Base-by-base conservation (phyloP, 2,329 filamentous ascomycete genomes). In the Alternaria ventricosa region DNA sequence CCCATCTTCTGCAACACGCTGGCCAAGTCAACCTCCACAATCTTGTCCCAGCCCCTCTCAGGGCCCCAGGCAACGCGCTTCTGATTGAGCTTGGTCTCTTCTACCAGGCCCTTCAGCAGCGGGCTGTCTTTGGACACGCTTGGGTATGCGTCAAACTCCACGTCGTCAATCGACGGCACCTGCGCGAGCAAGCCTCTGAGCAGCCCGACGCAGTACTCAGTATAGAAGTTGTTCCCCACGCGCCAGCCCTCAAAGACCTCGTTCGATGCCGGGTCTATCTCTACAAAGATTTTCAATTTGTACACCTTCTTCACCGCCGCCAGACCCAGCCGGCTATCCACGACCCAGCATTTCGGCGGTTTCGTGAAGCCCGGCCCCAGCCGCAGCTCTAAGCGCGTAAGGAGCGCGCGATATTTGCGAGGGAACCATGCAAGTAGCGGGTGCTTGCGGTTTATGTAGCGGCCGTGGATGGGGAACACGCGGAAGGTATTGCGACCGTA, bases 301-400 rank as follows among this genome's bases (percentile, higher is more conserved):
- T 85, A 84, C 20, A 91, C 85, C 51, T 84, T 87, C 60, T 79
- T 79, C 75, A 89, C 91, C 55, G 92, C 88, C 1, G 76, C 69
- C 7, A 94, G 83, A 0, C 91, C 90, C 1, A 94, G 82, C 2
- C 85, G 84, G 5, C 85, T 81, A 67, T 89, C 89, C 12, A 92
- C 88, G 1, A 88, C 87, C 89, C 92, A 94, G 54, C 89, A 87
- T 33, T 83, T 84, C 1, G 92, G 92, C 13, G 92, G 91, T 61
- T 86, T 86, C 64, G 83, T 88, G 88, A 90, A 94, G 20, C 91
- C 91, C 0, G 91, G 91, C 0, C 92, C 92, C 0, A 94, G 82
- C 3, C 91, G 87, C 57, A 94, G 79, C 78, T 94, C 89, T 3
- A 94, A 80, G 0, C 86, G 86, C 1, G 85, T 89, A 47, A 94